Evolutionary conservation across 345 rosid species (phyloP).

Genomic region (Lepidium sativum): DNA sequence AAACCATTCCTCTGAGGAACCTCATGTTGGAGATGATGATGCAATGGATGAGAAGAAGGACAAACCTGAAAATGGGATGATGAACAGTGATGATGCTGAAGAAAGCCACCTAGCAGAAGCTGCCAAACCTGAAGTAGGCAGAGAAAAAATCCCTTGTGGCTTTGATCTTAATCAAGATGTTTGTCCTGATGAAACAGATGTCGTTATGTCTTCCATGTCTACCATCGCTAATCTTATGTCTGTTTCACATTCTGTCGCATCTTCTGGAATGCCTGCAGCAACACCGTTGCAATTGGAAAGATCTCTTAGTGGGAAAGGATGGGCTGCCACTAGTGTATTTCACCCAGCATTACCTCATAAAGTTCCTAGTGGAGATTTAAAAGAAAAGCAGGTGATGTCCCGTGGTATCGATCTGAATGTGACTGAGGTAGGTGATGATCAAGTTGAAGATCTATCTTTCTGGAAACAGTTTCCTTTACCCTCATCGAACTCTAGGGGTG

Average conservation of each 20-base stretch:
- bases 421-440: slow-evolving; percentile 68
- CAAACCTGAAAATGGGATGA: slow-evolving; percentile 31
- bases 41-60: slow-evolving; percentile 27
- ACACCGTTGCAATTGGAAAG: slow-evolving; percentile 64
- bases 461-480: slow-evolving; percentile 45
- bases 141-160: slow-evolving; percentile 49
- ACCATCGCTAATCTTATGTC: slow-evolving; percentile 32
- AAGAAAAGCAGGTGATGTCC: slow-evolving; percentile 37
- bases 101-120: too few relatives aligned
- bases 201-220: slow-evolving; percentile 32
- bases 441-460: slow-evolving; percentile 32
- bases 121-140: too few relatives aligned
- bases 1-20: slow-evolving; percentile 34
- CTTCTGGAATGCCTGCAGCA: slow-evolving; percentile 54
- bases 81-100: slow-evolving; percentile 34
- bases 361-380: slow-evolving; percentile 37
- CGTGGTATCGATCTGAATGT: slow-evolving; percentile 83
- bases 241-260: slow-evolving; percentile 41
- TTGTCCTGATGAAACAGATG: slow-evolving; percentile 66
- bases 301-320: slow-evolving; percentile 62
- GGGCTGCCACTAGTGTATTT: slow-evolving; percentile 71
- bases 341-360: slow-evolving; percentile 57
- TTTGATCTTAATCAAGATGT: slow-evolving; percentile 88
- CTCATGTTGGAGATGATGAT: slow-evolving; percentile 27
- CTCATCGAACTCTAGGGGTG: slow-evolving; percentile 41